Base-by-base conservation (phyloP, 371 early-diverging fungal genomes). In the Smittium culicis region DNA sequence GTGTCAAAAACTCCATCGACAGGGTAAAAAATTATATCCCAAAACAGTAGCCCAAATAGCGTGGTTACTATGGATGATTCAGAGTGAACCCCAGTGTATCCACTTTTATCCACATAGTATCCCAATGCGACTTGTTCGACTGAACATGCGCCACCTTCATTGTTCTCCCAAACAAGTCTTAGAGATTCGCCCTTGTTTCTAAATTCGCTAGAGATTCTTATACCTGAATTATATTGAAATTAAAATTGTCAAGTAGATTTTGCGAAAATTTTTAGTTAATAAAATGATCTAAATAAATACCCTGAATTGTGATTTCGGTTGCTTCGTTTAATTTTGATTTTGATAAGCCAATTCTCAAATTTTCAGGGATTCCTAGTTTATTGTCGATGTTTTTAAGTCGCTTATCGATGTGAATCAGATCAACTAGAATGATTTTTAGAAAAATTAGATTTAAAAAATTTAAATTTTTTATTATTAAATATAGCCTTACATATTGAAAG, bases 11-110 rank as follows among this genome's bases (percentile, higher is more conserved):
- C 86, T 30, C 86, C 88, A 0, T 72, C 71, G 27, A 75, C 25
- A n/a, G 85, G 82, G 14, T 79, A 73, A 71, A 86, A 88, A 2
- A 89, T 72, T 31, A 88, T 79, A 64, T 88, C 87, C 88, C 88
- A 89, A 67, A 89, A 86, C 25, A 88, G 70, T 1, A 88, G 70
- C 2, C 76, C 77, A 70, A 86, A 86, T 67, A 84, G 65, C 1
- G 84, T 86, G 0, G 81, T 78, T 0, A 83, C 72, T 31, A 90
- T 75, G 0, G 82, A 77, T 45, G 81, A 83, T 69, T 90, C 90
- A 0, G 85, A 81, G 59, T 90, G 89, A 34, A 80, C 66, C 5
- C 85, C 82, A 34, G 35, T 17, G 61, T 63, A 75, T 1, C 72
- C 75, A 56, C 32, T 55, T 1, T 3, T 34, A 11, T 56, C 77